Evolutionary conservation across 108 stramenopile genomes (phyloP).

Genomic region (Cyclotella choctawhatcheeana): DNA sequence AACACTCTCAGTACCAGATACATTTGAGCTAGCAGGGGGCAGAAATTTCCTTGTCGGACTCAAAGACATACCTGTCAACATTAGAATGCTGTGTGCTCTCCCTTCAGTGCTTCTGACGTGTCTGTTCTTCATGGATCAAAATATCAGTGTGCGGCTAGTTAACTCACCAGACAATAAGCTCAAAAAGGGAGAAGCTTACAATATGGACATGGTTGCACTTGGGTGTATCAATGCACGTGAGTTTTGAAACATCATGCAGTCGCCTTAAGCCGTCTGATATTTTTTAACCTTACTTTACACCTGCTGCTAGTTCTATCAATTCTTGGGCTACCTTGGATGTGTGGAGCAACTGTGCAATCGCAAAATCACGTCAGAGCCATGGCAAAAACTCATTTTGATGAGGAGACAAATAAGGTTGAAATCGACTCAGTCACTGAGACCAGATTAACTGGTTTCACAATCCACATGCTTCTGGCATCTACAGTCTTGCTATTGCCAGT

Average conservation of each 20-base stretch:
- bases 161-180: conserved; percentile 91
- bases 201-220: conserved; percentile 92
- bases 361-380: conserved; percentile 92
- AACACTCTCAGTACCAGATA: conserved; percentile 77
- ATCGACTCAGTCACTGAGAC: conserved; percentile 87
- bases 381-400: conserved; percentile 78
- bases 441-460: conserved; percentile 87
- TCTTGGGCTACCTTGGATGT: conserved; percentile 97
- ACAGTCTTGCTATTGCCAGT: conserved; percentile 82
- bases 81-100: conserved; percentile 78
- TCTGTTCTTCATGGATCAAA: conserved; percentile 97
- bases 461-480: conserved; percentile 89
- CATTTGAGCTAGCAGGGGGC: conserved; percentile 82
- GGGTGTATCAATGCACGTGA: conserved; percentile 84
- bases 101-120: conserved; percentile 88
- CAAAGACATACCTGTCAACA: conserved; percentile 61
- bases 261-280: background rate
- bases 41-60: conserved; percentile 76
- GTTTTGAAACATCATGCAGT: conserved; percentile 14
- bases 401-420: conserved; percentile 78
- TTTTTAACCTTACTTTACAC: background rate
- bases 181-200: conserved; percentile 92
- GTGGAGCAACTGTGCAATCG: conserved; percentile 96
- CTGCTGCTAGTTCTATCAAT: conserved; percentile 63
- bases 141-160: conserved; percentile 92